These are phyloP conservation scores for Prototheca wickerhamii DNA, from an alignment of 163 green algal genomes.

Conservation along the genomic window DNA sequence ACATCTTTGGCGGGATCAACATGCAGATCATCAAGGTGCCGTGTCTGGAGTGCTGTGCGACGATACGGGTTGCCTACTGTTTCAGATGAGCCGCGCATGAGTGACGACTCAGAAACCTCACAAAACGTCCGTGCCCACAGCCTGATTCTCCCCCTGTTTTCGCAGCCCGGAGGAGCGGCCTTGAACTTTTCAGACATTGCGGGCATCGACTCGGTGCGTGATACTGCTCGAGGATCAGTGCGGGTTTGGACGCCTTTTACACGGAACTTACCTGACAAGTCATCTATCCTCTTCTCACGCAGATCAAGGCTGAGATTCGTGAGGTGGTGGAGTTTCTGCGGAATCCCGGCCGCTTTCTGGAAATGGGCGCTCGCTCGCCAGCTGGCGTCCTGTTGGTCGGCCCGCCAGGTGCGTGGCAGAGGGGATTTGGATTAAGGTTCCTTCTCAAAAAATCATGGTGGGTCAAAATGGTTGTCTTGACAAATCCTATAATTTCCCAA, in stretches of 20 bases:
- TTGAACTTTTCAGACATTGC: slow-evolving; percentile 77
- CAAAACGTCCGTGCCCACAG: neutral
- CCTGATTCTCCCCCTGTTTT: neutral
- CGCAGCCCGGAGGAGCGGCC: neutral
- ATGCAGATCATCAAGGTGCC: slow-evolving; percentile 49
- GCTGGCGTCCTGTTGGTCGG: slow-evolving; percentile 89
- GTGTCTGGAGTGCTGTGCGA: neutral
- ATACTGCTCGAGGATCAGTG: too few species aligned
- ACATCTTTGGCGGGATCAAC: slow-evolving; percentile 30
- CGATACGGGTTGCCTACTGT: neutral
- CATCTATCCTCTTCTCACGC: neutral
- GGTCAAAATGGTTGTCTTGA: neutral
- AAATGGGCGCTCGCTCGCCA: slow-evolving; percentile 68
- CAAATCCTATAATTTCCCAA: too few species aligned
- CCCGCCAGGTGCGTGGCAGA: slow-evolving; percentile 44
- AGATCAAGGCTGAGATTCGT: slow-evolving; percentile 74
- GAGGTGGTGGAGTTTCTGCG: slow-evolving; percentile 83
- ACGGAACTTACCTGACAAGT: too few species aligned
- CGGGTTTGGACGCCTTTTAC: too few species aligned
- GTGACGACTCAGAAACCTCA: too few species aligned
- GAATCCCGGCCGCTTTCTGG: slow-evolving; percentile 64
- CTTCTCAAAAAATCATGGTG: neutral
- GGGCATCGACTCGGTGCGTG: slow-evolving; percentile 67
- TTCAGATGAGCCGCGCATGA: too few species aligned
- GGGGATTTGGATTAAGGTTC: neutral